These are phyloP conservation scores for Aspergillus neoniger DNA, from an alignment of 2,329 filamentous ascomycete species.

Conservation along the genomic window DNA sequence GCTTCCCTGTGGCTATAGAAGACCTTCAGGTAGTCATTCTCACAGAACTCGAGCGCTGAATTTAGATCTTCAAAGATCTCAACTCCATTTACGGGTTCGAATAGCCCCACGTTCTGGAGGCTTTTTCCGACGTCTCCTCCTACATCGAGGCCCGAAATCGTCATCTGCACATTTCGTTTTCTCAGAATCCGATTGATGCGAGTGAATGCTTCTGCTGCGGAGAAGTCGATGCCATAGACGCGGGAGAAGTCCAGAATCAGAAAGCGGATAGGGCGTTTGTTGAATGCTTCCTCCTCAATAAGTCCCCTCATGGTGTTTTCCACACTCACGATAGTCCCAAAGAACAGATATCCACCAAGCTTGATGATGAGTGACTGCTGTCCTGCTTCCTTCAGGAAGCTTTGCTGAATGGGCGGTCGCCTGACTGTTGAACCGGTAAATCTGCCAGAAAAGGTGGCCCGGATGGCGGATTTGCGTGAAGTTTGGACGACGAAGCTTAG, in stretches of 20 bases:
- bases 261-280: constrained; percentile 77
- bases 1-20: constrained; percentile 70
- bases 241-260: constrained; percentile 85
- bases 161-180: constrained; percentile 74
- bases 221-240: constrained; percentile 93
- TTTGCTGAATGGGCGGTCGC: constrained; percentile 83
- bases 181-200: constrained; percentile 83
- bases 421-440: constrained; percentile 90
- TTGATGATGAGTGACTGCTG: constrained; percentile 89
- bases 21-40: constrained; percentile 86
- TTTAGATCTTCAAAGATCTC: constrained; percentile 87
- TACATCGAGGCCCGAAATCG: constrained; percentile 79
- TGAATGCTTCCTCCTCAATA: constrained; percentile 80
- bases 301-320: constrained; percentile 82
- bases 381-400: constrained; percentile 82
- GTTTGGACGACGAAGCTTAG: constrained; percentile 89
- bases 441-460: constrained; percentile 85
- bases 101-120: constrained; percentile 81
- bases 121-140: constrained; percentile 74
- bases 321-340: constrained; percentile 94
- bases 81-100: constrained; percentile 71
- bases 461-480: constrained; percentile 83
- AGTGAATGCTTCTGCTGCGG: constrained; percentile 91
- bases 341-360: constrained; percentile 93
- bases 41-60: constrained; percentile 87